Evolutionary conservation across 768 basidiomycete genomes (phyloP), one percentile per base, ranked within the genome.

Genomic region (Mrakia blollopis): DNA sequence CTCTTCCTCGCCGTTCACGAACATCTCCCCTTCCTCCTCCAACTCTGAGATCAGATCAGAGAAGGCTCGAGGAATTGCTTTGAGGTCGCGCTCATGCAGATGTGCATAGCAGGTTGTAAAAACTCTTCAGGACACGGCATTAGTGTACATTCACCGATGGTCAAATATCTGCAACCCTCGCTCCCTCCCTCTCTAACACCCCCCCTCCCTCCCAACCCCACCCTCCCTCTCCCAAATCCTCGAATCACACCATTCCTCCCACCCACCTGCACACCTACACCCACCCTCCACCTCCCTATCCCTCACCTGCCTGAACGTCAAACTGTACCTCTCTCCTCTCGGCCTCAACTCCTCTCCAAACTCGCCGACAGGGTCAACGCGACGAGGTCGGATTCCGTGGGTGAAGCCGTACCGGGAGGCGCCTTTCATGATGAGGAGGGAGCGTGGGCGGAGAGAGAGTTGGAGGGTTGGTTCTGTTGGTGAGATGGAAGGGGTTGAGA

Each of bases 391-490:
- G 60, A 78, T 78, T 44, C 54, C 73, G 61, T 78, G 77, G 8
- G 77, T 78, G 73, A 61, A 74, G 1, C 54, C 68, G 61, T 78
- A 78, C 35, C 77, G 65, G 10, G 73, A 47, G 10, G 72, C 65
- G 3, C 77, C 77, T 37, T 71, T 70, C 52, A 78, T 44, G 39
- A 78, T 37, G 60, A 78, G 67, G 37, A 78, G 68, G 32, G 77
- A 74, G 25, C 77, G 77, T 25, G 77, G 73, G 1, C 52, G 68
- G 16, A 78, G 67, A n/a, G 67, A 67, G 41, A 78, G 28, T n/a
- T 69, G 60, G 23, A 74, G 37, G 21, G 65, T 30, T 0, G 37
- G 63, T 6, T 21, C 7, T 4, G 57, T n/a, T n/a, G 28, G 57
- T 25, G 21, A 18, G 70, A 3, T 30, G 54, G 70, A 0, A 61